These are phyloP conservation scores for Cercospora sp. DNA, from an alignment of 2,329 filamentous ascomycete species.

Conservation along the genomic window DNA sequence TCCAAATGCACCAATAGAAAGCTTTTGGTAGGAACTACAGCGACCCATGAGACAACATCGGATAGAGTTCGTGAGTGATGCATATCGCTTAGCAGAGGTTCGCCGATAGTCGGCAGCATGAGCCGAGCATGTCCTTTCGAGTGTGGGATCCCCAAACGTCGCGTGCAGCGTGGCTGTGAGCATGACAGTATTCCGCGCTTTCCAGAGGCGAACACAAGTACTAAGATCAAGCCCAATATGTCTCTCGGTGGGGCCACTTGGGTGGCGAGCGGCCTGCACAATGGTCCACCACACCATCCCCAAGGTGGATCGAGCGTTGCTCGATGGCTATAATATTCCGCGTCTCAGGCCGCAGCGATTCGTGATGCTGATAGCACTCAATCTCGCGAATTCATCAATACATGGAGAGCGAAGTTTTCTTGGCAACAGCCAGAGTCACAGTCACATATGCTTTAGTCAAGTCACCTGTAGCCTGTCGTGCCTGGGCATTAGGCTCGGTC, in stretches of 20 bases:
- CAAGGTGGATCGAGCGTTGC: not conserved
- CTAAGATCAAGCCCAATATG: not conserved
- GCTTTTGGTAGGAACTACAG: not conserved
- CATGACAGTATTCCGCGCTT: not conserved
- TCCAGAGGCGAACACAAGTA: not conserved
- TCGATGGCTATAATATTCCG: not conserved
- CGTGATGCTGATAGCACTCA: not conserved
- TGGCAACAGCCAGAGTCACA: constrained; percentile 1
- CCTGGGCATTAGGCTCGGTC: not conserved
- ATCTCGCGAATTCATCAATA: not conserved
- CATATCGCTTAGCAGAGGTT: not conserved
- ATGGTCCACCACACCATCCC: not conserved
- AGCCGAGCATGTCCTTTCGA: not conserved
- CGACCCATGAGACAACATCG: not conserved
- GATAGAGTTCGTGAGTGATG: not conserved
- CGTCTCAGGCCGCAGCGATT: not conserved
- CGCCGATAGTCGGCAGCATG: not conserved
- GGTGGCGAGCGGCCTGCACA: not conserved
- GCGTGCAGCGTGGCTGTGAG: not conserved
- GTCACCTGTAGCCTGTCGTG: not conserved
- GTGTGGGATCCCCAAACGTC: not conserved
- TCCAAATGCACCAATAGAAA: not conserved
- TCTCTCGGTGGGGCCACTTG: not conserved
- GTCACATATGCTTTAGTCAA: not conserved
- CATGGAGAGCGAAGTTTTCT: not conserved